Base-by-base conservation (phyloP, 805 yeast genomes). In the Lipomyces anomalus region DNA sequence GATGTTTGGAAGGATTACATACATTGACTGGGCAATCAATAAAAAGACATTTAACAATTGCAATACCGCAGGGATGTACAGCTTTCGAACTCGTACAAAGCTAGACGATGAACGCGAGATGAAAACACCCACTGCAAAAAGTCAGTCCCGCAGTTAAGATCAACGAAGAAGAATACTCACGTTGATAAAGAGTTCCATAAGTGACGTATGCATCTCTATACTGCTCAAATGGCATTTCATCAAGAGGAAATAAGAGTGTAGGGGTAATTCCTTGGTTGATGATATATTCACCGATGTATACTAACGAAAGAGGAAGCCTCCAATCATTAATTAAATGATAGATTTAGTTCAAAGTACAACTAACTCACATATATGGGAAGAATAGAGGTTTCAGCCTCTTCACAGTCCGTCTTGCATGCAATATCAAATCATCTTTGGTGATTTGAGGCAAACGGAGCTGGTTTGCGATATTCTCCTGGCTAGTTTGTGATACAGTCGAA, bases 181-280 rank as follows among this genome's bases (percentile, higher is more conserved):
- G 51, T 62, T 90, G 97, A 58, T 90, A 90, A 3, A 89, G 63
- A 3, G 95, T 82, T 5, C 95, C 94, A 60, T 90, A 90, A 0
- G 87, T 79, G 11, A 90, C 97, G 62, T 90, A 90, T 3, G 85
- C 82, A 57, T 90, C 97, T 52, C 97, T 73, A 61, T 75, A 86
- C 17, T 75, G 67, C 1, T 66, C 59, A 58, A 88, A 84, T 2
- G 95, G 95, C 61, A 82, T 71, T 21, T 75, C 72, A 1, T 78
- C 76, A 3, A 87, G 57, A 0, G 90, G 89, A 58, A 84, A 90
- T 5, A 90, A 67, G 36, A 90, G 67, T 0, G 97, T 89, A 1
- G 97, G 97, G 0, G 95, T 74, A 1, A 90, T 75, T 0, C 95
- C 95, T 63, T 90, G 97, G 61, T 90, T 90, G 48, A 90, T 90